Evolutionary conservation across 345 rosid species (phyloP), one percentile per base, ranked within the genome.

Genomic region (Gossypium anomalum): DNA sequence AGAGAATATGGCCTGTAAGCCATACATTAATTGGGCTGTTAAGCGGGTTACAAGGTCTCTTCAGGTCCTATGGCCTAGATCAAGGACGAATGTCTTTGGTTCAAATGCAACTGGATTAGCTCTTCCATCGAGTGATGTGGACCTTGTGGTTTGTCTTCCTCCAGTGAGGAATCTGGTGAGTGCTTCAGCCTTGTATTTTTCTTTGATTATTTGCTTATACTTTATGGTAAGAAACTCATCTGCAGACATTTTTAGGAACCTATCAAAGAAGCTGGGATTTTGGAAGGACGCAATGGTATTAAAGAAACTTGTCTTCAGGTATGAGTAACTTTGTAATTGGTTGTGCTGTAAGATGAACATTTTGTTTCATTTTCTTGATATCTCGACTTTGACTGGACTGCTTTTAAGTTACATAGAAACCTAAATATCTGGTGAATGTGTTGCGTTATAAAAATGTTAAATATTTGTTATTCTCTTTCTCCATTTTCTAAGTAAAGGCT

Each of bases 221-320:
- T 65, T 68, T 44, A 59, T 69, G 66, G 38, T 66, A 57, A 74
- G 78, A 83, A 75, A 78, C 82, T 84, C 66, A 86, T 75, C 75
- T 34, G 74, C 20, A 55, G 59, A 25, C 20, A 44, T 70, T 70
- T 59, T 27, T 80, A 94, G 97, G 98, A 94, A 87, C 98, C 98
- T 65, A 94, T 94, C 66, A 94, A 94, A 88, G 98, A 94, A 88
- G 98, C 97, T 80, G 97, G 98, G 74, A 94, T 94, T 78, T 87
- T 94, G 89, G 98, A 94, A 83, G 98, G 98, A 76, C 98, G 98
- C 75, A 94, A 94, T 86, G 98, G 98, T 71, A 94, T 94, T 79
- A 94, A 94, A 80, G 98, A 94, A 86, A 94, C 98, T 68, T 94
- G 97, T 82, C 97, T 94, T 81, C 97, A 94, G 98, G 98, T 92